Conservation (phyloP, 805 yeast genomes). For the Naumovozyma castellii region DNA sequence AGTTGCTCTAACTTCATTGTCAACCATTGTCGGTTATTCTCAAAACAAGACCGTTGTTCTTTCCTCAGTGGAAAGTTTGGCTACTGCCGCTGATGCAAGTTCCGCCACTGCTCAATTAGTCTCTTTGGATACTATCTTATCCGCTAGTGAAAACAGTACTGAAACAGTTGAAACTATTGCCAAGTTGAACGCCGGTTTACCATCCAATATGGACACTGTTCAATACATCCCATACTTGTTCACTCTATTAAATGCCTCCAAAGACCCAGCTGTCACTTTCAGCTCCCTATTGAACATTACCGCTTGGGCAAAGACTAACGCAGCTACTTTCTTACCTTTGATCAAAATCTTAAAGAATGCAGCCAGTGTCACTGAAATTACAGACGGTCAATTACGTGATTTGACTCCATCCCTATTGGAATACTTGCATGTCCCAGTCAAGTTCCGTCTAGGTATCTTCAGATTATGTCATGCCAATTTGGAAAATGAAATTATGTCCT, state of each 20-base stretch:
- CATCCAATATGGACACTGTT: conserved; percentile 8
- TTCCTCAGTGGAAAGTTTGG: conserved; percentile 11
- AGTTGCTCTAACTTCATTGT: conserved; percentile 14
- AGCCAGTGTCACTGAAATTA: conserved; percentile 6
- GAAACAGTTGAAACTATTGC: conserved; percentile 14
- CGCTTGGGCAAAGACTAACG: conserved; percentile 15
- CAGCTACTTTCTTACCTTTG: conserved; percentile 15
- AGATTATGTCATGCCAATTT: conserved; percentile 22
- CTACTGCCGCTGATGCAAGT: conserved; percentile 12
- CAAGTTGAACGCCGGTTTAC: conserved; percentile 10
- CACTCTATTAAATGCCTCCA: conserved; percentile 15
- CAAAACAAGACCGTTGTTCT: conserved; percentile 15
- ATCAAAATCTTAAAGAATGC: conserved; percentile 15
- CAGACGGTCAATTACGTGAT: conserved; percentile 16
- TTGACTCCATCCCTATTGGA: conserved; percentile 20
- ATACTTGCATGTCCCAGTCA: conserved; percentile 20
- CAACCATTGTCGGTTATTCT: conserved; percentile 11
- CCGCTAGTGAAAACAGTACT: conserved; percentile 16
- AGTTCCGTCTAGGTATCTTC: conserved; percentile 25
- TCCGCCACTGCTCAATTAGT: conserved; percentile 19
- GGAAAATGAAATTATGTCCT: conserved; percentile 14
- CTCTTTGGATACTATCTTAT: conserved; percentile 17
- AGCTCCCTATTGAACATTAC: conserved; percentile 19
- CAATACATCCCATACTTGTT: conserved; percentile 19
- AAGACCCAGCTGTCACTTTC: conserved; percentile 18